Percentiles rank a stretch among this genome's conserved stretches.
Conservation (phyloP, 2,329 filamentous ascomycete species). For the Didymella glomerata region DNA sequence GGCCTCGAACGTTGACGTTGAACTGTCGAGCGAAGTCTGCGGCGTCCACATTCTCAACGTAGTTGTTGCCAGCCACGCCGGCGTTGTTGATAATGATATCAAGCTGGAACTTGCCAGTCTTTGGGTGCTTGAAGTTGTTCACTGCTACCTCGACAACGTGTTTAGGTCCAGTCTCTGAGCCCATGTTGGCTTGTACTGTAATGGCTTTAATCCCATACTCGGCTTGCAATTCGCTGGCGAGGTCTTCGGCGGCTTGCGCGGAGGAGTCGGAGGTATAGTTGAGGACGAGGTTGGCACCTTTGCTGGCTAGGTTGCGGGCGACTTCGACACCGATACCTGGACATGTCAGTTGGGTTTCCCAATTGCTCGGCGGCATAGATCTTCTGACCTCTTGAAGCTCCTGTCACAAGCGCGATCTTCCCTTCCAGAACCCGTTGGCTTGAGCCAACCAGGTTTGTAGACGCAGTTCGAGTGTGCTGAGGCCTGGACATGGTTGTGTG, state of each 20-base stretch:
- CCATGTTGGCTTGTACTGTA: conserved; percentile 75
- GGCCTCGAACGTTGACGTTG: conserved; percentile 82
- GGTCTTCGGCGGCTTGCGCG: conserved; percentile 58
- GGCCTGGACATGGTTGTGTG: conserved; percentile 53
- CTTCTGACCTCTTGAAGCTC: conserved; percentile 73
- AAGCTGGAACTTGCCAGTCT: conserved; percentile 68
- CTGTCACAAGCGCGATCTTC: conserved; percentile 81
- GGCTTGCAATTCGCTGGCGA: conserved; percentile 64
- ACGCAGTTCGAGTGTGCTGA: conserved; percentile 45
- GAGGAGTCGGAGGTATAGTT: conserved; percentile 76
- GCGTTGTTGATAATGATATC: conserved; percentile 92
- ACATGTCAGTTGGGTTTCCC: conserved; percentile 12
- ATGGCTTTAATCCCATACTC: conserved; percentile 68
- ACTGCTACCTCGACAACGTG: conserved; percentile 67
- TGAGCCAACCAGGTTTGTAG: conserved; percentile 51
- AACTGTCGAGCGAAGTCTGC: conserved; percentile 76
- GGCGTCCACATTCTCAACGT: conserved; percentile 67
- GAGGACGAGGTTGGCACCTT: conserved; percentile 73
- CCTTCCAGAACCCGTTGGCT: conserved; percentile 63
- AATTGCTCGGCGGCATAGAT: background rate
- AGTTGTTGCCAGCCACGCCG: conserved; percentile 71
- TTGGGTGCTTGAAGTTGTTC: conserved; percentile 65
- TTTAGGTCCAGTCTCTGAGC: conserved; percentile 66
- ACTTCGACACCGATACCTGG: conserved; percentile 76
- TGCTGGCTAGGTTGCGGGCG: conserved; percentile 74